These are phyloP conservation scores for Fraxinus floribunda DNA, from an alignment of 305 asterid genomes.

Conservation along the genomic window DNA sequence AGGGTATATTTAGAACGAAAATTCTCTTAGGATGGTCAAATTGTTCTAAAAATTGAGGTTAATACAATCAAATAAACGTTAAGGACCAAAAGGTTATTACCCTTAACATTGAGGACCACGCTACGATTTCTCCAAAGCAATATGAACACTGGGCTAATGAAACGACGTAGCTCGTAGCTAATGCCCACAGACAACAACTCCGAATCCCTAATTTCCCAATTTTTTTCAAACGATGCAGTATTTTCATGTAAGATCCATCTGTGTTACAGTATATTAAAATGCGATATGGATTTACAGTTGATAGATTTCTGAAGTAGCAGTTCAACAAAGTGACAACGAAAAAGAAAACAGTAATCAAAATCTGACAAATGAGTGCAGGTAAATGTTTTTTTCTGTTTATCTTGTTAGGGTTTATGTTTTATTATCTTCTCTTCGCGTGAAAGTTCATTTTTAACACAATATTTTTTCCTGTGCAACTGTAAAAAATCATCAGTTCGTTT, in stretches of 20 bases:
- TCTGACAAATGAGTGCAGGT: conserved; percentile 44
- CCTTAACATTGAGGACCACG: neutral
- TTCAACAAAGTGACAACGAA: neutral
- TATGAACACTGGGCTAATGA: neutral
- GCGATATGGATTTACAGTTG: neutral
- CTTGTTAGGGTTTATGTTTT: conserved; percentile 18
- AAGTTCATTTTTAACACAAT: neutral
- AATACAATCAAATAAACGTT: neutral
- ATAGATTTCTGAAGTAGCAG: neutral
- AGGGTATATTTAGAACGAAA: neutral
- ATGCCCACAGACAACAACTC: neutral
- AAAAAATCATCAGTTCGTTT: neutral
- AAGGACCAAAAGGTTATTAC: neutral
- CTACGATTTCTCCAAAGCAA: neutral
- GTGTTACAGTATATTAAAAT: neutral
- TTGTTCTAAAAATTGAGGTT: neutral
- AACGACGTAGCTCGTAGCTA: neutral
- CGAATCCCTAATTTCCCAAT: neutral
- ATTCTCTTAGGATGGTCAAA: neutral
- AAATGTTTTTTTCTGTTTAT: neutral
- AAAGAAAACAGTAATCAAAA: neutral
- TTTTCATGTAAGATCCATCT: neutral
- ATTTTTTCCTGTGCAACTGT: neutral
- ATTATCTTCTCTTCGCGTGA: neutral
- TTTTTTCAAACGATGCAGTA: neutral